Evolutionary conservation across 1,284 basidiomycete species (phyloP).

Genomic region (Cystobasidiaceae sp.): DNA sequence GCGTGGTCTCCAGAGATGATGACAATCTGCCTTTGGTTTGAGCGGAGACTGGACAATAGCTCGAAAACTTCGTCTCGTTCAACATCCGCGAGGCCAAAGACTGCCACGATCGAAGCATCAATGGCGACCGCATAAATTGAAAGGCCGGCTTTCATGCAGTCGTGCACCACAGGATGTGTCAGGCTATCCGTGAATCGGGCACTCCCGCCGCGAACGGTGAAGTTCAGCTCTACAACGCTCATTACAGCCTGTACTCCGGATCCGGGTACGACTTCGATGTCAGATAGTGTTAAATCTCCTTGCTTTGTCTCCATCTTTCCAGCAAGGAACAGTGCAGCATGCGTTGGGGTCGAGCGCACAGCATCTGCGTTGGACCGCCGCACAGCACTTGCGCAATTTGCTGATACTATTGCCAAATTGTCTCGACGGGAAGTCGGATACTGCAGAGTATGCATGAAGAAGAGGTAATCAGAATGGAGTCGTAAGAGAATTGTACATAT

Average conservation of each 20-base stretch:
- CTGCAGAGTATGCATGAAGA: too few relatives aligned
- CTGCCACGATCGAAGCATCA: neutral
- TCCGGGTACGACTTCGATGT: neutral
- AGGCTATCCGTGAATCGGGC: neutral
- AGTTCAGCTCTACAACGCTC: neutral
- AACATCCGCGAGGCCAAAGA: neutral
- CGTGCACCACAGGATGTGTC: neutral
- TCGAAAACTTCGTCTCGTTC: neutral
- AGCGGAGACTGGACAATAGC: neutral
- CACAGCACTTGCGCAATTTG: neutral
- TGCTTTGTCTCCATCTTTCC: too few relatives aligned
- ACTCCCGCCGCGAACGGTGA: slow-evolving; percentile 5
- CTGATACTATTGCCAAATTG: too few relatives aligned
- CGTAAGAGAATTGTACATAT: too few relatives aligned
- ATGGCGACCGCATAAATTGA: neutral
- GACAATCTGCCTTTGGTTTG: neutral
- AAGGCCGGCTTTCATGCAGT: neutral
- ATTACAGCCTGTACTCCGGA: neutral
- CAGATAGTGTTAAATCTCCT: too few relatives aligned
- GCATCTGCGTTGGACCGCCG: neutral
- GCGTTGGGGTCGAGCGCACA: too few relatives aligned
- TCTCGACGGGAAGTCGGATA: too few relatives aligned
- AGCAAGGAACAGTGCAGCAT: neutral
- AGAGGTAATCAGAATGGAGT: too few relatives aligned
- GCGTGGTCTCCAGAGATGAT: slow-evolving; percentile 9